Percentiles rank a stretch among this genome's conserved stretches.
phyloP scores from a whole-genome alignment of 495 filamentous ascomycete genomes.

The Aspergillus saccharolyticus region DNA sequence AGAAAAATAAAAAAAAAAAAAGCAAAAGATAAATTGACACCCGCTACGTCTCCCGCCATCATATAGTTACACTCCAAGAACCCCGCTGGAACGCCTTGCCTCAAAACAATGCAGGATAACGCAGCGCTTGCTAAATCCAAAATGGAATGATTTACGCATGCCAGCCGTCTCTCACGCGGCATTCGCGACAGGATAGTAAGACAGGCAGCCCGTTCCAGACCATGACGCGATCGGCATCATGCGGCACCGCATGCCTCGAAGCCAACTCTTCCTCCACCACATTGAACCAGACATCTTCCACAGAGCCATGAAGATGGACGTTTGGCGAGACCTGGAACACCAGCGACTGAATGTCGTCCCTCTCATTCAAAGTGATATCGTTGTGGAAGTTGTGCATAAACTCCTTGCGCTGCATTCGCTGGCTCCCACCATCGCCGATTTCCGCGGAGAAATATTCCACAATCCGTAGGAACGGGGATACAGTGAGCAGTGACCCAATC shows the following conservation, averaged over 20 bases:
- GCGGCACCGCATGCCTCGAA: slow-evolving; percentile 26
- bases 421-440: slow-evolving; percentile 41
- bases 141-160: slow-evolving; percentile 23
- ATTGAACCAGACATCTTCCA: slow-evolving; percentile 43
- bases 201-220: slow-evolving; percentile 33
- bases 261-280: slow-evolving; percentile 31
- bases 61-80: neutral
- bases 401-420: slow-evolving; percentile 40
- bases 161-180: slow-evolving; percentile 30
- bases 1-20: too few species aligned
- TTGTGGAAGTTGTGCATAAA: slow-evolving; percentile 45
- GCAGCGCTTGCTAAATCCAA: slow-evolving; percentile 8
- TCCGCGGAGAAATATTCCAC: slow-evolving; percentile 46
- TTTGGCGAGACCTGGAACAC: slow-evolving; percentile 32
- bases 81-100: slow-evolving; percentile 10
- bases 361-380: slow-evolving; percentile 33
- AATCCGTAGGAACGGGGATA: slow-evolving; percentile 38
- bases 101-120: neutral
- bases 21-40: neutral
- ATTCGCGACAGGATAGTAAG: slow-evolving; percentile 35
- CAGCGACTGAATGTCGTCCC: slow-evolving; percentile 37
- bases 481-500: slow-evolving; percentile 41
- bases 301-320: slow-evolving; percentile 30
- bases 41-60: slow-evolving; percentile 1
- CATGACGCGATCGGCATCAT: slow-evolving; percentile 32